Conservation (phyloP, 2,329 filamentous ascomycete species). For the Fusarium torulosum region DNA sequence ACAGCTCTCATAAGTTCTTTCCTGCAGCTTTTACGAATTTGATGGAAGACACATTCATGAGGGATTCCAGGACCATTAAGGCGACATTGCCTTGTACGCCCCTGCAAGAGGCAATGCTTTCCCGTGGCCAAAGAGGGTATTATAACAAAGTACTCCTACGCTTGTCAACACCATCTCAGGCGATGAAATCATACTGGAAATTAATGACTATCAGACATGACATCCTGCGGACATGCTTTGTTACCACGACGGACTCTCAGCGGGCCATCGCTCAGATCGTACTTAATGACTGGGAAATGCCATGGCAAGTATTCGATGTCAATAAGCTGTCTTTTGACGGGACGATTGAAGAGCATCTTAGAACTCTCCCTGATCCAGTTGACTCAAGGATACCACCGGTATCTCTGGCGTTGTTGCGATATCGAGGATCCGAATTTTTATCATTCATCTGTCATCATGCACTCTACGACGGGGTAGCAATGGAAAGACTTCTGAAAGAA, state of each 20-base stretch:
- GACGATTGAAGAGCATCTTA: constrained; percentile 57
- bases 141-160: constrained; percentile 78
- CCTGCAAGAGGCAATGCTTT: constrained; percentile 88
- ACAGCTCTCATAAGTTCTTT: constrained; percentile 42
- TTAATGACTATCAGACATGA: constrained; percentile 74
- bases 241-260: constrained; percentile 69
- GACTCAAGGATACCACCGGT: constrained; percentile 61
- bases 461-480: constrained; percentile 86
- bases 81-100: constrained; percentile 84
- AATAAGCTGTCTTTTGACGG: constrained; percentile 52
- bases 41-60: constrained; percentile 51
- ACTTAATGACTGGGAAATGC: constrained; percentile 60
- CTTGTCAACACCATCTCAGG: constrained; percentile 62
- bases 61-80: constrained; percentile 56
- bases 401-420: constrained; percentile 58
- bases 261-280: constrained; percentile 81
- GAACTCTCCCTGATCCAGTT: constrained; percentile 55
- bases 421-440: constrained; percentile 52
- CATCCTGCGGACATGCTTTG: constrained; percentile 83
- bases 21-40: constrained; percentile 41
- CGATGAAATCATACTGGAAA: constrained; percentile 72
- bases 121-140: constrained; percentile 68
- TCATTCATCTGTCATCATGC: constrained; percentile 79
- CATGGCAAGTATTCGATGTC: constrained; percentile 57
- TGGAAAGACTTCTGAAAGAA: constrained; percentile 76